A percentile compares a stretch with the other conserved stretches of the same genome.
Evolutionary conservation across 805 yeast species (phyloP).

Genomic region (Hanseniaspora meyeri): DNA sequence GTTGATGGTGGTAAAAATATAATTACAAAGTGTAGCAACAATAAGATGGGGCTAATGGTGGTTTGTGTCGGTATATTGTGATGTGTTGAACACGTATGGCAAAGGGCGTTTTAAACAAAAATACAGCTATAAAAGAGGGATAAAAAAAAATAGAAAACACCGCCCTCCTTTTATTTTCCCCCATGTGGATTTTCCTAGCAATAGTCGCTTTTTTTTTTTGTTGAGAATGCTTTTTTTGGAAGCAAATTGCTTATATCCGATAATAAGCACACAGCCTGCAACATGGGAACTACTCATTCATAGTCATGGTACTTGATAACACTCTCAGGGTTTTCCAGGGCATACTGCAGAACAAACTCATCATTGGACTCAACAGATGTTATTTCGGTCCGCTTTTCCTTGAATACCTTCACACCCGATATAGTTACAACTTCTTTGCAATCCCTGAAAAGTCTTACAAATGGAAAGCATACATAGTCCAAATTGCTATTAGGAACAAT

Average conservation of each 20-base stretch:
- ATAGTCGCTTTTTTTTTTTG: no score
- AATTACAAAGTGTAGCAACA: neutral
- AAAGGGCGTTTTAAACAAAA: neutral
- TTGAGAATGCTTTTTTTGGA: neutral
- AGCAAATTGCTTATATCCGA: neutral
- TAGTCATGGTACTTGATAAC: conserved; percentile 3
- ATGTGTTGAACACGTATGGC: neutral
- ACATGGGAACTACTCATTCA: neutral
- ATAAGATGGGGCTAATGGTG: neutral
- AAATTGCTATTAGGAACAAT: neutral
- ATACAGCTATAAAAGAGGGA: no score
- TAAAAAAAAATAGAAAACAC: no score
- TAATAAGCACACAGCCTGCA: no score
- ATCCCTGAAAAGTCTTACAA: conserved; percentile 4
- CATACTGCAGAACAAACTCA: neutral
- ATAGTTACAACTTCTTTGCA: conserved; percentile 1
- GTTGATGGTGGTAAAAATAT: neutral
- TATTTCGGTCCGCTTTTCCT: neutral
- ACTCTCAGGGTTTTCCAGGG: neutral
- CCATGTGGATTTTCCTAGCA: neutral
- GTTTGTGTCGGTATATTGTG: no score
- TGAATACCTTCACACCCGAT: neutral
- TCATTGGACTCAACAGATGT: conserved; percentile 10
- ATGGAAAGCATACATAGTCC: conserved; percentile 11
- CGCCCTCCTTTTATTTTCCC: neutral